Evolutionary conservation across 2,329 filamentous ascomycete species (phyloP).

Genomic region (Pestalotiopsis sp.): DNA sequence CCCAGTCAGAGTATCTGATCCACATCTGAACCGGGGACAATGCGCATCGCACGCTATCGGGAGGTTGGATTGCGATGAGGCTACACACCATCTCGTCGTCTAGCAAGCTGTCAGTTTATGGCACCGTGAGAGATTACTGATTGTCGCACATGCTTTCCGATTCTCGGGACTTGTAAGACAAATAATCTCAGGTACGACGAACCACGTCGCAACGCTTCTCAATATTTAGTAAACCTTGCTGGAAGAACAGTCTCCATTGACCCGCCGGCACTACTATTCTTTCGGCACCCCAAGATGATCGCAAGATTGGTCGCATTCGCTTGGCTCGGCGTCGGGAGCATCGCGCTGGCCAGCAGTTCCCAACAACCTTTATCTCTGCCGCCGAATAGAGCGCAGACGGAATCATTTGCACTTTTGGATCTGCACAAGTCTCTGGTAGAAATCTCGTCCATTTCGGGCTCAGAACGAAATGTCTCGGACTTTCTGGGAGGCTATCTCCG

Average conservation of each 20-base stretch:
- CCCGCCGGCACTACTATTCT: too few relatives aligned
- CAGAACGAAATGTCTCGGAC: background rate
- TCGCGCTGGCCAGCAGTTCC: background rate
- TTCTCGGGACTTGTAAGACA: too few relatives aligned
- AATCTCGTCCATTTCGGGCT: background rate
- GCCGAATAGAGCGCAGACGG: background rate
- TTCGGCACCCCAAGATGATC: background rate
- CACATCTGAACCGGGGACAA: background rate
- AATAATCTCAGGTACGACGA: too few relatives aligned
- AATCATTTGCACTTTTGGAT: background rate
- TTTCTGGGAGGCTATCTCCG: conserved; percentile 7
- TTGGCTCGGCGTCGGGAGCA: background rate
- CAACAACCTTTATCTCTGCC: background rate
- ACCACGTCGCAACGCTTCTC: too few relatives aligned
- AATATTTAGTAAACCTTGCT: too few relatives aligned
- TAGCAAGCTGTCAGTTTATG: background rate
- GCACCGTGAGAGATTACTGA: background rate
- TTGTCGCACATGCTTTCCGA: background rate
- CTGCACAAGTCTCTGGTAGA: conserved; percentile 8
- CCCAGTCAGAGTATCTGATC: background rate
- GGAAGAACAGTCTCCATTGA: too few relatives aligned
- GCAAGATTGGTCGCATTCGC: background rate
- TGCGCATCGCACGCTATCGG: background rate
- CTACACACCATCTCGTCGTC: background rate
- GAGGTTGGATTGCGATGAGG: background rate